Percentiles rank a stretch among this genome's conserved stretches.
These are phyloP conservation scores for Mentha longifolia DNA, from an alignment of 257 asterid species.

Conservation along the genomic window DNA sequence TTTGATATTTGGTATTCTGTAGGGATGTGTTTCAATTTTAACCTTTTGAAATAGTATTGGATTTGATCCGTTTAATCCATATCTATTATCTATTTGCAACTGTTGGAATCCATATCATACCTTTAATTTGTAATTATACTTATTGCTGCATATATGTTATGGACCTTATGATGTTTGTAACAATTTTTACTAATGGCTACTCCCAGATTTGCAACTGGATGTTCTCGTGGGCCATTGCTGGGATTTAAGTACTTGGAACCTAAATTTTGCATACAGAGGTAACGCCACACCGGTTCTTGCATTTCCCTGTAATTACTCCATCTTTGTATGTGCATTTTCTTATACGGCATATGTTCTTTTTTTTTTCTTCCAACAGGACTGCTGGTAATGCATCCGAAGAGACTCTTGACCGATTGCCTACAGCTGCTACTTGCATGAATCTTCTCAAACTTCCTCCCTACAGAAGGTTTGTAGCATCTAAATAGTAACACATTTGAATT, in stretches of 20 bases:
- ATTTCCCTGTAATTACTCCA: not conserved
- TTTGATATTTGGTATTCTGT: not conserved
- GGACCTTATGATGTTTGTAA: not conserved
- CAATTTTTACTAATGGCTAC: slow-evolving; percentile 23
- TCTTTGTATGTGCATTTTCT: slow-evolving; percentile 18
- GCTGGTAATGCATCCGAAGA: slow-evolving; percentile 91
- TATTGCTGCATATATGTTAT: slow-evolving; percentile 15
- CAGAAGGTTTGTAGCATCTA: slow-evolving; percentile 59
- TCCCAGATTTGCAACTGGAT: slow-evolving; percentile 89
- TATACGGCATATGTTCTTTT: slow-evolving; percentile 6
- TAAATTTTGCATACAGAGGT: slow-evolving; percentile 84
- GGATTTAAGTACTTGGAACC: slow-evolving; percentile 96
- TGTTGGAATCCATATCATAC: not conserved
- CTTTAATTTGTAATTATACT: not conserved
- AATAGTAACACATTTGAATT: not conserved
- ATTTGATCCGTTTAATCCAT: too few species aligned
- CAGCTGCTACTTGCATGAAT: slow-evolving; percentile 99
- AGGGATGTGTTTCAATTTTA: too few species aligned
- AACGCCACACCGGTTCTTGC: slow-evolving; percentile 29
- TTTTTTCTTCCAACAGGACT: slow-evolving; percentile 55
- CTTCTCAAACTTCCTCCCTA: slow-evolving; percentile 97
- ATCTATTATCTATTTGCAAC: too few species aligned
- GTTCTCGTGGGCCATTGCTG: slow-evolving; percentile 98
- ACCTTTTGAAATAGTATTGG: too few species aligned
- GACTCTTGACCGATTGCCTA: slow-evolving; percentile 87